Percentiles rank a stretch among this genome's conserved stretches.
Evolutionary conservation across 2,329 filamentous ascomycete genomes (phyloP).

Genomic region (Penicillium paneum): DNA sequence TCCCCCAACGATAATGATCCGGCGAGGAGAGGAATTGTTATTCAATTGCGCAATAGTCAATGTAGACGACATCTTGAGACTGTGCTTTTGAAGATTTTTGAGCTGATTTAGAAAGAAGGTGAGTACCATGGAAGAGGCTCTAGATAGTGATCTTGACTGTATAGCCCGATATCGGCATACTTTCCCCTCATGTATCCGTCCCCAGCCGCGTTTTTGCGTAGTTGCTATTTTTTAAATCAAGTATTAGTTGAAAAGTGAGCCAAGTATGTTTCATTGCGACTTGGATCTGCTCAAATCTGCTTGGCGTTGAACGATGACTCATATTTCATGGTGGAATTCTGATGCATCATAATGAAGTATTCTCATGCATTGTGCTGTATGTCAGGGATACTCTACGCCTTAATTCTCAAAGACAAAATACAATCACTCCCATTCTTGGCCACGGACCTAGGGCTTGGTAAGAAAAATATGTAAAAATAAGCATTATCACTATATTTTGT

Average conservation of each 20-base stretch:
- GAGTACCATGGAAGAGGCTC: neutral
- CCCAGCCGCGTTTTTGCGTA: neutral
- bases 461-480: too few species aligned
- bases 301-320: neutral
- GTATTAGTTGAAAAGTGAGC: neutral
- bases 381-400: too few species aligned
- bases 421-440: too few species aligned
- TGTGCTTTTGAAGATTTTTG: neutral
- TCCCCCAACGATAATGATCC: conserved; percentile 26
- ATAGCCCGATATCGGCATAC: neutral
- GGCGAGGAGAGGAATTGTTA: neutral
- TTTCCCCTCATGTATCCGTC: neutral
- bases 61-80: neutral
- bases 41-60: conserved; percentile 6
- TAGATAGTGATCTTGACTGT: neutral
- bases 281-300: neutral
- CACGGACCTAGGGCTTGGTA: too few species aligned
- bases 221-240: neutral
- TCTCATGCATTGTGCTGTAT: too few species aligned
- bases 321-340: too few species aligned
- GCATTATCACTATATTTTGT: too few species aligned
- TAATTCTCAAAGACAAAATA: too few species aligned
- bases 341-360: too few species aligned
- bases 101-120: neutral
- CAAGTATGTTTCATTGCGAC: neutral